A percentile compares a stretch with the other conserved stretches of the same genome.
phyloP scores from a whole-genome alignment of 441 rosid species.

The Eutrema salsugineum region DNA sequence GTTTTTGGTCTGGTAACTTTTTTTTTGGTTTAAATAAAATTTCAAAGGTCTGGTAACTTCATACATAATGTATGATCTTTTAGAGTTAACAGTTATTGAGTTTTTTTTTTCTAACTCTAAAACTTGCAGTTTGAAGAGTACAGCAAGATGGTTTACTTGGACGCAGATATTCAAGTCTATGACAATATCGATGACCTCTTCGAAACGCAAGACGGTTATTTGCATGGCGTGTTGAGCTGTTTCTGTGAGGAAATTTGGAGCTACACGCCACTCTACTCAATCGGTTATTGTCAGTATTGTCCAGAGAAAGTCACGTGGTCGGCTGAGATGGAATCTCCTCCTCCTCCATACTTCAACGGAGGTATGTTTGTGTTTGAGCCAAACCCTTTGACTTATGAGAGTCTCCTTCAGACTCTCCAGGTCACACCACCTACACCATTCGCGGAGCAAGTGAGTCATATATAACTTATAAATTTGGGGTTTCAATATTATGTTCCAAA shows the following conservation, averaged over 20 bases:
- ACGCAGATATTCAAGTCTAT: slow-evolving; percentile 54
- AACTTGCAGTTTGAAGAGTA: slow-evolving; percentile 41
- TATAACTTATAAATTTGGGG: background rate
- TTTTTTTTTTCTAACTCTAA: background rate
- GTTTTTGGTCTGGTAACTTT: too few relatives aligned
- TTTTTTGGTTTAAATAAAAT: too few relatives aligned
- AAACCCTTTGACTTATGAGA: slow-evolving; percentile 33
- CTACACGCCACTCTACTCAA: slow-evolving; percentile 31
- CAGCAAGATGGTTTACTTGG: slow-evolving; percentile 54
- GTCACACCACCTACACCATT: slow-evolving; percentile 48
- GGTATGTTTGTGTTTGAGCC: slow-evolving; percentile 65
- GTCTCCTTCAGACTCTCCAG: slow-evolving; percentile 37
- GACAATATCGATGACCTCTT: slow-evolving; percentile 53
- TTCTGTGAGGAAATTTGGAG: slow-evolving; percentile 58
- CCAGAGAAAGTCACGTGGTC: slow-evolving; percentile 45
- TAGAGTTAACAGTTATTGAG: background rate
- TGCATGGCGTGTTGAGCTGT: slow-evolving; percentile 56
- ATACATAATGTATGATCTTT: too few relatives aligned
- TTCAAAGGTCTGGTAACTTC: too few relatives aligned
- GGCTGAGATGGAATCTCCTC: slow-evolving; percentile 40
- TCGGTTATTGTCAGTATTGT: slow-evolving; percentile 55
- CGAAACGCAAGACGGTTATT: slow-evolving; percentile 40
- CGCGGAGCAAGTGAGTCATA: slow-evolving; percentile 25
- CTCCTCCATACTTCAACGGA: slow-evolving; percentile 55
- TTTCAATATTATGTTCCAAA: background rate